Percentiles rank a stretch among this genome's conserved stretches.
These are phyloP conservation scores for Pyrus hybrid DNA, from an alignment of 331 rosid genomes.

Conservation along the genomic window DNA sequence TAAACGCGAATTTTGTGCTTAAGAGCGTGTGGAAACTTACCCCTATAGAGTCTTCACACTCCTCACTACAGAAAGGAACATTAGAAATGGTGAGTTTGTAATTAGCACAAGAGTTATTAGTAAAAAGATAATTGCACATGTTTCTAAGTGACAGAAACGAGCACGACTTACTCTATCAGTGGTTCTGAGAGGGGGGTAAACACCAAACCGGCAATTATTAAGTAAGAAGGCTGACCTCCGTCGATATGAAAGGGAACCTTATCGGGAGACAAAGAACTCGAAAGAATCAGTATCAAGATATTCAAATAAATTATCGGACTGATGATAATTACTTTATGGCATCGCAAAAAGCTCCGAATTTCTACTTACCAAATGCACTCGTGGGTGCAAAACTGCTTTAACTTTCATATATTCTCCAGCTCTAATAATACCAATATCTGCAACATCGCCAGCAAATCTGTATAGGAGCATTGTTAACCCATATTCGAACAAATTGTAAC, in stretches of 20 bases:
- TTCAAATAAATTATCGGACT: neutral
- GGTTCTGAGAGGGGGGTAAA: slow-evolving; percentile 97
- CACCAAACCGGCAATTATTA: slow-evolving; percentile 92
- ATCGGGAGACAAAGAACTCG: slow-evolving; percentile 5
- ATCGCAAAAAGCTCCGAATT: neutral
- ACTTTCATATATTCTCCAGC: slow-evolving; percentile 58
- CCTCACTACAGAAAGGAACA: slow-evolving; percentile 53
- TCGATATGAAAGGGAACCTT: slow-evolving; percentile 88
- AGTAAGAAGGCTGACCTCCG: slow-evolving; percentile 88
- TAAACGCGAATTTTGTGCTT: neutral
- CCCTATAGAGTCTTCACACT: slow-evolving; percentile 84
- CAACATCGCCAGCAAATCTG: slow-evolving; percentile 93
- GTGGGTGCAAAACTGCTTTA: slow-evolving; percentile 59
- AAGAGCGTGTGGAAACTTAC: slow-evolving; percentile 38
- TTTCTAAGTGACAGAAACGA: neutral
- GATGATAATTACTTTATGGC: slow-evolving; percentile 1
- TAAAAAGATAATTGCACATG: neutral
- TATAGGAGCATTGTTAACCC: slow-evolving; percentile 15
- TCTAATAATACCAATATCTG: slow-evolving; percentile 84
- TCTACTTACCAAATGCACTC: slow-evolving; percentile 75
- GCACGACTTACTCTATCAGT: slow-evolving; percentile 67
- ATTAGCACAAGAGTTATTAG: neutral
- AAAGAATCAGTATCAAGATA: neutral
- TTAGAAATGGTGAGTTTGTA: neutral
- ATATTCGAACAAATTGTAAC: neutral